Conservation (phyloP, 176 grass and related monocot genomes). For the Oryza nivara region DNA sequence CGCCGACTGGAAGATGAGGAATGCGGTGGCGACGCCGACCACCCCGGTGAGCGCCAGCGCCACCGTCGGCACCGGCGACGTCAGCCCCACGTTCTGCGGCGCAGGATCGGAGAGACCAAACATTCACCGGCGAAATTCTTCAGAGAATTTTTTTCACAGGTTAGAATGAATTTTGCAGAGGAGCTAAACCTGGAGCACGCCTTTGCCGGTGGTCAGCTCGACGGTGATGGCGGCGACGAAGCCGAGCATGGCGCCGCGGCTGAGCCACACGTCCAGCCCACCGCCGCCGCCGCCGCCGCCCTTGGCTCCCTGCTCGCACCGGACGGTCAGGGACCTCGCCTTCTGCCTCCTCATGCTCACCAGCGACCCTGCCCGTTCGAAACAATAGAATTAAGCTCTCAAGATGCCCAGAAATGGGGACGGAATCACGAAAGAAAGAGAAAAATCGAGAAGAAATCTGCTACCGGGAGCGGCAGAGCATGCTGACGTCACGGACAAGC, state of each 20-base stretch:
- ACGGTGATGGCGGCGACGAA: slow-evolving; percentile 59
- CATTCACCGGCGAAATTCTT: background rate
- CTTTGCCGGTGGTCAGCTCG: slow-evolving; percentile 75
- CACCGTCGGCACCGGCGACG: slow-evolving; percentile 59
- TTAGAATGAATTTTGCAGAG: background rate
- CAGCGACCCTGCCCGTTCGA: background rate
- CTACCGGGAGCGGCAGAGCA: slow-evolving; percentile 5
- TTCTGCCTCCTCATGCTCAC: slow-evolving; percentile 5
- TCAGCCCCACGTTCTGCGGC: slow-evolving; percentile 71
- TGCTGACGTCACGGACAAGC: slow-evolving; percentile 21
- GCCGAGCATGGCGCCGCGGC: slow-evolving; percentile 75
- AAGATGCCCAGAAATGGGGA: background rate
- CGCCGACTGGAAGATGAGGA: slow-evolving; percentile 75
- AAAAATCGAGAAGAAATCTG: background rate
- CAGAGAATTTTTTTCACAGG: background rate
- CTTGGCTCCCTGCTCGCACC: slow-evolving; percentile 73
- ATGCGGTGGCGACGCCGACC: slow-evolving; percentile 56
- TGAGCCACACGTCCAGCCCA: slow-evolving; percentile 76
- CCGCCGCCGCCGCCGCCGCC: slow-evolving; percentile 35
- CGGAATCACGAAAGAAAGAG: background rate
- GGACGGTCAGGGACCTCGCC: slow-evolving; percentile 41
- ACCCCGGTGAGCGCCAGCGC: slow-evolving; percentile 64
- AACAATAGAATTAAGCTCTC: too few species aligned
- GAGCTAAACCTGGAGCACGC: slow-evolving; percentile 62
- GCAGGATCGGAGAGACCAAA: background rate